Percentiles rank a stretch among this genome's conserved stretches.
phyloP scores from a whole-genome alignment of 805 yeast species.

The Isabelozyma heimii region DNA sequence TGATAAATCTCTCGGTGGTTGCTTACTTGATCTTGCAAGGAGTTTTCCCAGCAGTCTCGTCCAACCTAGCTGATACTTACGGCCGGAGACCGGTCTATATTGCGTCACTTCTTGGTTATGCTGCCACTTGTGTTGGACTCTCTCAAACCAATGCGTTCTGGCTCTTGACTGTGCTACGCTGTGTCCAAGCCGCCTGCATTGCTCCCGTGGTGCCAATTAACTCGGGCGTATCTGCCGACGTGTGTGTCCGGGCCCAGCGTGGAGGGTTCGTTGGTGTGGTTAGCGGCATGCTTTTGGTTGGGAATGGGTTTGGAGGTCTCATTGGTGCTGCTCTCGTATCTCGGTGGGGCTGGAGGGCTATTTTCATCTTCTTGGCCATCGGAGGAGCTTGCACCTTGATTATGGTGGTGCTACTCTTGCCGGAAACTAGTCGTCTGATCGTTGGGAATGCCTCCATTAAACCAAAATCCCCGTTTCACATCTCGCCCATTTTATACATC shows the following conservation, averaged over 20 bases:
- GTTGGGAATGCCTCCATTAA: slow-evolving; percentile 72
- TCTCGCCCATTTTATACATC: slow-evolving; percentile 43
- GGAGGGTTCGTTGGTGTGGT: slow-evolving; percentile 70
- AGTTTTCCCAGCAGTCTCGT: slow-evolving; percentile 65
- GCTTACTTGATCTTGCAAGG: slow-evolving; percentile 79
- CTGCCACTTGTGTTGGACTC: slow-evolving; percentile 63
- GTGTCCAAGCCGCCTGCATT: slow-evolving; percentile 75
- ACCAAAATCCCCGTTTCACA: slow-evolving; percentile 45
- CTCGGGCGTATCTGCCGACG: slow-evolving; percentile 73
- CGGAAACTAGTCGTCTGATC: slow-evolving; percentile 71
- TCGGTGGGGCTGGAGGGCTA: slow-evolving; percentile 59
- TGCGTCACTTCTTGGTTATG: slow-evolving; percentile 51
- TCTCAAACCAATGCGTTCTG: slow-evolving; percentile 59
- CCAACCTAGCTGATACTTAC: slow-evolving; percentile 62
- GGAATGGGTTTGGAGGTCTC: slow-evolving; percentile 80
- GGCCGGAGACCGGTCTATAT: slow-evolving; percentile 74
- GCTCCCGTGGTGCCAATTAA: slow-evolving; percentile 73
- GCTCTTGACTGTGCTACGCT: slow-evolving; percentile 62
- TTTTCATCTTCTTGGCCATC: slow-evolving; percentile 74
- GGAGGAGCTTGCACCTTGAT: slow-evolving; percentile 49
- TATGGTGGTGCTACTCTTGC: slow-evolving; percentile 37
- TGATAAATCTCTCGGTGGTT: slow-evolving; percentile 70
- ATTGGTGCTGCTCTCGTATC: slow-evolving; percentile 47
- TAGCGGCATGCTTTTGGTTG: slow-evolving; percentile 63
- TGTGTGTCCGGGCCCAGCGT: slow-evolving; percentile 60